Evolutionary conservation across 2,329 filamentous ascomycete species (phyloP).

Genomic region (Alternaria brassicae): DNA sequence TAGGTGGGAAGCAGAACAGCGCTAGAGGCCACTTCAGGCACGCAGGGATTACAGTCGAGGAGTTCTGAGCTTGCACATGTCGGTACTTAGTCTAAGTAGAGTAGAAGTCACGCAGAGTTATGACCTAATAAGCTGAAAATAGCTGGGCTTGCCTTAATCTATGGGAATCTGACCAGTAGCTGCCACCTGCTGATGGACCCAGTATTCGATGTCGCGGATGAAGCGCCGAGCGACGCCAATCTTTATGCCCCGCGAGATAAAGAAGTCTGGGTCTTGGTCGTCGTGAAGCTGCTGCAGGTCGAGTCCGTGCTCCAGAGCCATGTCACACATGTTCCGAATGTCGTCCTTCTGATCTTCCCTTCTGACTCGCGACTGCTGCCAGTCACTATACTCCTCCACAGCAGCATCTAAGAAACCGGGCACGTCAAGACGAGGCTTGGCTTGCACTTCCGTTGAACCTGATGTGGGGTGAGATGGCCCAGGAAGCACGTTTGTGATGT

Average conservation of each 20-base stretch:
- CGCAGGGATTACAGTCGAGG: conserved; percentile 22
- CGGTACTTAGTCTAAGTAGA: background rate
- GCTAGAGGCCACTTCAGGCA: conserved; percentile 37
- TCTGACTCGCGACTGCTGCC: conserved; percentile 25
- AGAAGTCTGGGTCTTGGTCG: conserved; percentile 42
- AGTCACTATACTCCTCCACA: conserved; percentile 22
- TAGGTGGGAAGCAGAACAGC: conserved; percentile 30
- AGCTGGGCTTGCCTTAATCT: background rate
- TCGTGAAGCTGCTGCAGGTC: conserved; percentile 36
- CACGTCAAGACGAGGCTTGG: conserved; percentile 19
- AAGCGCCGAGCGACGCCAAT: conserved; percentile 39
- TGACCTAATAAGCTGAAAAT: background rate
- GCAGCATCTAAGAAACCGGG: conserved; percentile 23
- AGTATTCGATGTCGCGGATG: conserved; percentile 37
- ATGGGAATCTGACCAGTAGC: background rate
- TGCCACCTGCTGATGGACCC: conserved; percentile 12
- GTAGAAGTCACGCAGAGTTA: background rate
- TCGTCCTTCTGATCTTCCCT: conserved; percentile 20
- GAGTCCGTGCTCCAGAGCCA: conserved; percentile 18
- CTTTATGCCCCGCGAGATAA: conserved; percentile 39
- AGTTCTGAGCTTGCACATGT: background rate
- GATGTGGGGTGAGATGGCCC: conserved; percentile 5
- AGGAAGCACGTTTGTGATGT: conserved; percentile 41
- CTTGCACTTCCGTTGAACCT: background rate
- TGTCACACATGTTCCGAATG: conserved; percentile 17